Conservation (phyloP, 768 basidiomycete genomes). For the Pulveroboletus sp. region DNA sequence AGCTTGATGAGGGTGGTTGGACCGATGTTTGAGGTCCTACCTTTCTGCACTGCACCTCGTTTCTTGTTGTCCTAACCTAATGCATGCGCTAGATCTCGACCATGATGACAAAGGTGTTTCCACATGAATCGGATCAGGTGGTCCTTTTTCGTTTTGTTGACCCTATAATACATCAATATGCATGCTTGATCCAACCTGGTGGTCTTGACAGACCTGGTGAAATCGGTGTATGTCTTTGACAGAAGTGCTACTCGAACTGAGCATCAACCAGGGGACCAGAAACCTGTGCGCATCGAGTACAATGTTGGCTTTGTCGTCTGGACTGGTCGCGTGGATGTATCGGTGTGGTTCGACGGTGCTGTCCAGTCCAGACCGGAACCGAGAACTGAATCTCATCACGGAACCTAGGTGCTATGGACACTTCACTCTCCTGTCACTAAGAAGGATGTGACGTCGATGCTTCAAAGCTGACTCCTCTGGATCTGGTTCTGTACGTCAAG, state of each 20-base stretch:
- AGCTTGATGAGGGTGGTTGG: slow-evolving; percentile 89
- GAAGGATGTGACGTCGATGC: too few species aligned
- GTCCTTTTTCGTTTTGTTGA: neutral
- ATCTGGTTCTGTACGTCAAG: too few species aligned
- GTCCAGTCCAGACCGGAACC: too few species aligned
- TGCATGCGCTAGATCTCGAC: neutral
- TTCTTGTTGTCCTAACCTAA: neutral
- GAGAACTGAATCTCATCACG: too few species aligned
- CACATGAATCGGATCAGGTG: neutral
- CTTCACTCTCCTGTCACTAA: too few species aligned
- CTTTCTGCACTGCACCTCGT: neutral
- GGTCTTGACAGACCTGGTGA: neutral
- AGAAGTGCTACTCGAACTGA: neutral
- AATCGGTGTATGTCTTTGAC: neutral
- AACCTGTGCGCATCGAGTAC: neutral
- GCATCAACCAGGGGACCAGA: neutral
- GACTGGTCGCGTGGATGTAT: too few species aligned
- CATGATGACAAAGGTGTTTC: neutral
- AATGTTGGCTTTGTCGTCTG: too few species aligned
- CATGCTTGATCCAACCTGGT: neutral
- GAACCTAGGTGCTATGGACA: too few species aligned
- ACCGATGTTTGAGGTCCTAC: slow-evolving; percentile 58
- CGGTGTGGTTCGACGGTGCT: too few species aligned
- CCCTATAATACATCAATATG: neutral
- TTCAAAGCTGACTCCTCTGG: too few species aligned